Percentiles rank a stretch among this genome's conserved stretches.
phyloP scores from a whole-genome alignment of 2,329 filamentous ascomycete genomes.

The Venturia nashicola region DNA sequence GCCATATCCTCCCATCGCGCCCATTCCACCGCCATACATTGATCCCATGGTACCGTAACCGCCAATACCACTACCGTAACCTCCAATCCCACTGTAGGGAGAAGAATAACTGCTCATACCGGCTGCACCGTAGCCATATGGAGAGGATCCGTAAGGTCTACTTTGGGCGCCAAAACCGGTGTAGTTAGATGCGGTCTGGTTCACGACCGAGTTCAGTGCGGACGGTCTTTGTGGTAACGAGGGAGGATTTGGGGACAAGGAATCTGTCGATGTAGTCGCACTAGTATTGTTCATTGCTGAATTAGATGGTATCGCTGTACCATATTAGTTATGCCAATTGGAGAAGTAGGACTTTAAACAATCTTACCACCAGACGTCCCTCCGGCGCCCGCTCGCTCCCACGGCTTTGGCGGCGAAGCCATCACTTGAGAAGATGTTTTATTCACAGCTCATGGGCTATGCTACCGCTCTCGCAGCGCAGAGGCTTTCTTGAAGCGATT shows the following conservation, averaged over 20 bases:
- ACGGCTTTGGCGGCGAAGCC: constrained; percentile 84
- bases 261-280: constrained; percentile 27
- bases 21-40: constrained; percentile 22
- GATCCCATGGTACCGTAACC: constrained; percentile 31
- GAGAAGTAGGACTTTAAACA: not conserved
- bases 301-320: constrained; percentile 21
- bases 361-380: constrained; percentile 14
- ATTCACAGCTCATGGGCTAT: constrained; percentile 14
- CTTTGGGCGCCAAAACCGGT: constrained; percentile 47
- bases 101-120: constrained; percentile 26
- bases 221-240: constrained; percentile 71
- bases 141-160: constrained; percentile 32
- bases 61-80: constrained; percentile 36
- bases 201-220: constrained; percentile 65
- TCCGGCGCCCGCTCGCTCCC: constrained; percentile 68
- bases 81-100: constrained; percentile 35
- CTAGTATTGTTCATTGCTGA: constrained; percentile 19
- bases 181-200: constrained; percentile 78
- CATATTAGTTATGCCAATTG: constrained; percentile 14
- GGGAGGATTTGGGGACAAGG: constrained; percentile 38
- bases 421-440: constrained; percentile 26
- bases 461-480: not conserved
- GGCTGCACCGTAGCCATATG: constrained; percentile 22
- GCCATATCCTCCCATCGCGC: constrained; percentile 18
- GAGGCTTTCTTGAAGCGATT: constrained; percentile 1